phyloP scores from a whole-genome alignment of 2,329 filamentous ascomycete species.

The Capronia epimyces region DNA sequence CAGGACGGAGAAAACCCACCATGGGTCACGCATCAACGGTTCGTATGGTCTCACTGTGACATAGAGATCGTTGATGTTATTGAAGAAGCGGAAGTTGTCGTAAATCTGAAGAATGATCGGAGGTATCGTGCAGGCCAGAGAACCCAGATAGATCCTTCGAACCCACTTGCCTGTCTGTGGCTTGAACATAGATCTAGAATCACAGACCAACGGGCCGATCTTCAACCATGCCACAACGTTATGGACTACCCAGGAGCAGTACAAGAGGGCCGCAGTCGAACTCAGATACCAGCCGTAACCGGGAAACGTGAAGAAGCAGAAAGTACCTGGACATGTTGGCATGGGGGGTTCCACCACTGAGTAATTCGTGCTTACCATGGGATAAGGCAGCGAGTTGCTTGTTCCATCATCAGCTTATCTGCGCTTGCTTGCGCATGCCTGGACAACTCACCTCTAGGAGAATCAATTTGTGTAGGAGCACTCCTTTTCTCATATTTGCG shows the following conservation, averaged over 20 bases:
- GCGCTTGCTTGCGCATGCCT: background rate
- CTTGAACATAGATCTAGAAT: constrained; percentile 43
- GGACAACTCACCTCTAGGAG: constrained; percentile 36
- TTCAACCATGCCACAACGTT: constrained; percentile 66
- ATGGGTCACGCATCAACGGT: constrained; percentile 58
- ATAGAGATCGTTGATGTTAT: constrained; percentile 51
- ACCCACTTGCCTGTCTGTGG: constrained; percentile 25
- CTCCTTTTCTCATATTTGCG: constrained; percentile 40
- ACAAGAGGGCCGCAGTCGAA: constrained; percentile 55
- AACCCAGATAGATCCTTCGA: constrained; percentile 48
- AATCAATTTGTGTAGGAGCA: constrained; percentile 43
- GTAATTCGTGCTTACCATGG: constrained; percentile 14
- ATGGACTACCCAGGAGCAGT: constrained; percentile 59
- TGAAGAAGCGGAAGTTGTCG: constrained; percentile 61
- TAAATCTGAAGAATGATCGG: constrained; percentile 63
- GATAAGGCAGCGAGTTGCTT: constrained; percentile 24
- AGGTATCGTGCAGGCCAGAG: constrained; percentile 54
- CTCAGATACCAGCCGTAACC: constrained; percentile 61
- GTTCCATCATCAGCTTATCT: constrained; percentile 8
- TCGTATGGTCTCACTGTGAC: constrained; percentile 54
- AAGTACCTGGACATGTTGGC: constrained; percentile 13
- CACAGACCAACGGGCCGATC: constrained; percentile 55
- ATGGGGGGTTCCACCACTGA: too few species aligned
- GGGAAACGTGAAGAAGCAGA: constrained; percentile 51
- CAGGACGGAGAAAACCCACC: constrained; percentile 61